phyloP scores from a whole-genome alignment of 2,329 filamentous ascomycete species.

The Ophiostoma perfectum region DNA sequence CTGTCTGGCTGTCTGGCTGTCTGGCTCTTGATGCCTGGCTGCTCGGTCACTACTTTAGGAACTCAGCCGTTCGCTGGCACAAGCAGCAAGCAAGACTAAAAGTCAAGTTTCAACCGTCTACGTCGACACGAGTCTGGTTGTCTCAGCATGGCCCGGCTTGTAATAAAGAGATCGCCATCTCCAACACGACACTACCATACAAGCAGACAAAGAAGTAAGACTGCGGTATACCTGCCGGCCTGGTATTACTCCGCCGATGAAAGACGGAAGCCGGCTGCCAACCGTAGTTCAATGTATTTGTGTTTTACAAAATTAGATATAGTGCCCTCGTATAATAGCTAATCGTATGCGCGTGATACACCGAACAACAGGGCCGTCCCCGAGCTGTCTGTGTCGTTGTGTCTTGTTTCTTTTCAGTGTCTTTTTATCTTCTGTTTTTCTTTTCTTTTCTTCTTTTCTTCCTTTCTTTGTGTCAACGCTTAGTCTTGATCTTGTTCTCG shows the following conservation, averaged over 20 bases:
- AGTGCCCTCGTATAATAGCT: neutral
- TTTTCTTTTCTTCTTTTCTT: neutral
- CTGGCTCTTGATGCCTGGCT: neutral
- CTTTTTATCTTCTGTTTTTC: neutral
- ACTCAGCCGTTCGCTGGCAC: neutral
- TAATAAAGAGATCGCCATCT: constrained; percentile 3
- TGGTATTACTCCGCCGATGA: neutral
- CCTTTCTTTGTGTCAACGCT: neutral
- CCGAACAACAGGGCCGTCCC: no score
- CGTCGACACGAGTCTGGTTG: neutral
- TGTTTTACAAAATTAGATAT: neutral
- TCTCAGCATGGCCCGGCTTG: neutral
- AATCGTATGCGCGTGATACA: neutral
- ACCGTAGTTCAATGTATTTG: neutral
- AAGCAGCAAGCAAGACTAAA: neutral
- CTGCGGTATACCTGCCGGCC: no score
- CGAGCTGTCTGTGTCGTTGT: neutral
- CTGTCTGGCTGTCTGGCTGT: no score
- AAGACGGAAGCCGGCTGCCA: neutral
- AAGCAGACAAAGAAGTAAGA: neutral
- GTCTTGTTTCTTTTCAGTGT: neutral
- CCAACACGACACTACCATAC: neutral
- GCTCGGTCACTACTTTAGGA: neutral
- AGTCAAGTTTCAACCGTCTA: neutral
- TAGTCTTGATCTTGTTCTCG: neutral